These are phyloP conservation scores for Starmerella tilneyi DNA, from an alignment of 805 yeast species.

Conservation along the genomic window DNA sequence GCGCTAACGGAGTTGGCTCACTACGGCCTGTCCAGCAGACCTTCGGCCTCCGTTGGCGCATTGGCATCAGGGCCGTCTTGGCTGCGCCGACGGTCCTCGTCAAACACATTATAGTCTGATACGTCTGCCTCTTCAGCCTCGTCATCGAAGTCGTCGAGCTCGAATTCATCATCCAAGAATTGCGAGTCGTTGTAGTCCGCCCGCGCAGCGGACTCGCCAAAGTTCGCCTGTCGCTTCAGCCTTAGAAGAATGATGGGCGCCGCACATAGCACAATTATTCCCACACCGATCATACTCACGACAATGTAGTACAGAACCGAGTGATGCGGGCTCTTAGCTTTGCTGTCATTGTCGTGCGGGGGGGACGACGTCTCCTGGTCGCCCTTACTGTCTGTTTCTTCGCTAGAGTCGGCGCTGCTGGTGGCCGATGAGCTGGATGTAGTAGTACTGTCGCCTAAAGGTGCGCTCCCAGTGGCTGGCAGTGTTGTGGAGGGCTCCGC, in stretches of 20 bases:
- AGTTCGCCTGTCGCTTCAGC: constrained; percentile 9
- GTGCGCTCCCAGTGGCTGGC: no score
- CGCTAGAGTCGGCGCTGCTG: no score
- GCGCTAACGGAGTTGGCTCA: no score
- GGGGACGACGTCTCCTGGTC: not conserved
- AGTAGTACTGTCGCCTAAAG: no score
- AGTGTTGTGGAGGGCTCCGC: no score
- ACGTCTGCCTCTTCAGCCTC: constrained; percentile 6
- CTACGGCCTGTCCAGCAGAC: constrained; percentile 2
- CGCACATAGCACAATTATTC: constrained; percentile 6
- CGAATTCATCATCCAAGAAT: constrained; percentile 18
- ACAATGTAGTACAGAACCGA: constrained; percentile 12
- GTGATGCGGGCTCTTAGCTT: constrained; percentile 2
- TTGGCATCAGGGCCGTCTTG: not conserved
- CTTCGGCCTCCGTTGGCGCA: not conserved
- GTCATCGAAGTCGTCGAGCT: constrained; percentile 17
- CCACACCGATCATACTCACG: constrained; percentile 11
- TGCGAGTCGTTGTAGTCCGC: constrained; percentile 5
- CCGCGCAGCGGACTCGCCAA: not conserved
- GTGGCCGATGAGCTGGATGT: no score
- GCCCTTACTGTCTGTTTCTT: not conserved
- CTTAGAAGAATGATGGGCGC: constrained; percentile 10
- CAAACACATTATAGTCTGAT: not conserved
- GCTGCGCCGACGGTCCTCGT: not conserved
- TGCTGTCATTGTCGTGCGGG: no score